Evolutionary conservation across 208 protist species (phyloP).

Genomic region (Leishmania major): DNA sequence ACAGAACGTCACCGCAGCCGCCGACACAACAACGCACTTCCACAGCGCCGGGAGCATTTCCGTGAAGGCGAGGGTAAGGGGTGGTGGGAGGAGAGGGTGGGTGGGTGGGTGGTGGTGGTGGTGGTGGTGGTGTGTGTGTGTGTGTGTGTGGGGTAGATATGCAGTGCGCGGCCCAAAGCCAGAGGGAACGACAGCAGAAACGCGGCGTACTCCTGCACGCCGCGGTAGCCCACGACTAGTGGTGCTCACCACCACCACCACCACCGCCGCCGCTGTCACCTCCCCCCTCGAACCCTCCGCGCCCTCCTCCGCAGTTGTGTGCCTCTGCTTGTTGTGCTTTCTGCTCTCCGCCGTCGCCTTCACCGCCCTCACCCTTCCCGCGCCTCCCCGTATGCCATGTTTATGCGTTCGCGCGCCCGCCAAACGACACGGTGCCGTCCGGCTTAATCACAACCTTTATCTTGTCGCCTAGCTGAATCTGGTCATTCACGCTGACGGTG

Average conservation of each 20-base stretch:
- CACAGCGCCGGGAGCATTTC: neutral
- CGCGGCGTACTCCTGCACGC: neutral
- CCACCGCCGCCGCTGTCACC: neutral
- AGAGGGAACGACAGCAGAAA: neutral
- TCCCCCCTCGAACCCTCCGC: neutral
- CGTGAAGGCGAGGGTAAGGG: neutral
- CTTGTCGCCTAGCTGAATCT: constrained; percentile 83
- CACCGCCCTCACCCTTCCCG: neutral
- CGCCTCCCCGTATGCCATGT: too few relatives aligned
- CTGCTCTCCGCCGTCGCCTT: neutral
- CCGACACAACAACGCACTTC: neutral
- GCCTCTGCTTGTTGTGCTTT: neutral
- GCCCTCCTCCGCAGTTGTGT: neutral
- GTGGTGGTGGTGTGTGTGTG: too few relatives aligned
- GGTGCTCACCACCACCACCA: neutral
- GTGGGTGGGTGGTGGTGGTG: too few relatives aligned
- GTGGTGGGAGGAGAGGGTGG: too few relatives aligned
- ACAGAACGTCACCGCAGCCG: neutral
- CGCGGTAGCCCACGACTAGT: neutral
- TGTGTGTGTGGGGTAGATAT: neutral
- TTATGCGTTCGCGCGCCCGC: constrained; percentile 62
- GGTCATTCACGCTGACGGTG: constrained; percentile 83
- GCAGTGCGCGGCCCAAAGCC: neutral
- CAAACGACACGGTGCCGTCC: constrained; percentile 87
- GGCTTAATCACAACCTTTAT: constrained; percentile 86